Conservation (phyloP, 2,329 filamentous ascomycete species). For the Bipolaris bicolor region DNA sequence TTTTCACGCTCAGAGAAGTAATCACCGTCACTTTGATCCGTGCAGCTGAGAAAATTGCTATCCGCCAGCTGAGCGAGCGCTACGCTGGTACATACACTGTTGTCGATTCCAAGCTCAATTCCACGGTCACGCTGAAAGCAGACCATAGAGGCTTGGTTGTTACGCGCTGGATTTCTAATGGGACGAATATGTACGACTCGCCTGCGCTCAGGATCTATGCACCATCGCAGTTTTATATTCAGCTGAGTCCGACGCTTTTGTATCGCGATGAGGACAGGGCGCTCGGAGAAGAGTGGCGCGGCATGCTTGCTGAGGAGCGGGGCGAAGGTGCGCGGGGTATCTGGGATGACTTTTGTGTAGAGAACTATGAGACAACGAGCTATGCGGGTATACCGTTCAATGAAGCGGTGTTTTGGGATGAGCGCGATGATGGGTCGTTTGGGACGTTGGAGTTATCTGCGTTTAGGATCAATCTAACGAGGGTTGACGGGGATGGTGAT, state of each 20-base stretch:
- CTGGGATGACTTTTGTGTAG: conserved; percentile 49
- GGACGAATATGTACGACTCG: conserved; percentile 25
- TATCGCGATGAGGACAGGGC: conserved; percentile 33
- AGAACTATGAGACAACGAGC: conserved; percentile 37
- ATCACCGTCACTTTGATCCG: not conserved
- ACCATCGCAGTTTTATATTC: conserved; percentile 22
- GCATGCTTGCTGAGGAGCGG: conserved; percentile 27
- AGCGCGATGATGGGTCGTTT: conserved; percentile 20
- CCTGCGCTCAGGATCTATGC: conserved; percentile 2
- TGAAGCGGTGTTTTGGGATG: conserved; percentile 47
- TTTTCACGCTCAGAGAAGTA: not conserved
- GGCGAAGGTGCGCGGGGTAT: conserved; percentile 39
- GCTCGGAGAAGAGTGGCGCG: conserved; percentile 47
- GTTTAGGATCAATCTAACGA: conserved; percentile 39
- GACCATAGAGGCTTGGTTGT: conserved; percentile 37
- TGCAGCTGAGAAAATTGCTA: not conserved
- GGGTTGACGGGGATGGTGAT: not conserved
- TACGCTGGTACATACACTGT: conserved; percentile 39
- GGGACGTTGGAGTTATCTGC: conserved; percentile 41
- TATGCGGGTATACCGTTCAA: conserved; percentile 46
- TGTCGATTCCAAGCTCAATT: conserved; percentile 30
- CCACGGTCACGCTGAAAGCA: conserved; percentile 31
- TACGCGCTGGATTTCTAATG: conserved; percentile 39
- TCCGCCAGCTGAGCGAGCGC: not conserved
- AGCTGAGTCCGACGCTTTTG: conserved; percentile 37